A percentile compares a stretch with the other conserved stretches of the same genome.
These are phyloP conservation scores for Psidium guajava DNA, from an alignment of 345 rosid genomes.

Conservation along the genomic window DNA sequence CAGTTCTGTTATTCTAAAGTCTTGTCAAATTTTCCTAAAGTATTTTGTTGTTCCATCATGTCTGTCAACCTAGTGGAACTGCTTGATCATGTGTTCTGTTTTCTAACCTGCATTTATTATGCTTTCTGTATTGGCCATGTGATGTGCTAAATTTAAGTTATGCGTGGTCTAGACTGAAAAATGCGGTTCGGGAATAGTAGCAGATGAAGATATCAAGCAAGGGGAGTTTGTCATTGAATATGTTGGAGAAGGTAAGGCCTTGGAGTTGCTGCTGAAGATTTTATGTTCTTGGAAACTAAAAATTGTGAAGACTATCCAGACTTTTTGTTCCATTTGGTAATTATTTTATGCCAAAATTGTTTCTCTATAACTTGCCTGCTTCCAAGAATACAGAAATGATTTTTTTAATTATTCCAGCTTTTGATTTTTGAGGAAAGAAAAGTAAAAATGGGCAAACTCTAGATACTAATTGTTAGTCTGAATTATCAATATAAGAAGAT, in stretches of 20 bases:
- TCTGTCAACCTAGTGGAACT: background rate
- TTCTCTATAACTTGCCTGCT: background rate
- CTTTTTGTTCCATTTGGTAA: background rate
- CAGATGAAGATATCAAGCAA: constrained; percentile 74
- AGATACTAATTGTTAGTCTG: background rate
- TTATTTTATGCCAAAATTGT: background rate
- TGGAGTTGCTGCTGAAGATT: background rate
- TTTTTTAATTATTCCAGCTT: background rate
- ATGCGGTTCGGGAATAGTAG: constrained; percentile 90
- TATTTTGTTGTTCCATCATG: background rate
- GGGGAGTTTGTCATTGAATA: constrained; percentile 97
- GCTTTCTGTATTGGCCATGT: constrained; percentile 1
- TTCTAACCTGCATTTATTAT: background rate
- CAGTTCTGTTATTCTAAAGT: background rate
- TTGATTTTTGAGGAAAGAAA: background rate
- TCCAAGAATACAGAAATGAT: background rate
- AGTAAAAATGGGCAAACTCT: background rate
- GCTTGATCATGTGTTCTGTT: background rate
- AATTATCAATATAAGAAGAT: background rate
- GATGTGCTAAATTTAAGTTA: constrained; percentile 13
- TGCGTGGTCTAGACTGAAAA: constrained; percentile 73
- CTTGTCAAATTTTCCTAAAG: background rate
- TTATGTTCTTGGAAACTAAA: background rate
- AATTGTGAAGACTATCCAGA: background rate
- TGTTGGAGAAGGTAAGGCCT: constrained; percentile 82